Evolutionary conservation across 192 early-diverging fungal genomes (phyloP).

Genomic region (Pilaira anomala): DNA sequence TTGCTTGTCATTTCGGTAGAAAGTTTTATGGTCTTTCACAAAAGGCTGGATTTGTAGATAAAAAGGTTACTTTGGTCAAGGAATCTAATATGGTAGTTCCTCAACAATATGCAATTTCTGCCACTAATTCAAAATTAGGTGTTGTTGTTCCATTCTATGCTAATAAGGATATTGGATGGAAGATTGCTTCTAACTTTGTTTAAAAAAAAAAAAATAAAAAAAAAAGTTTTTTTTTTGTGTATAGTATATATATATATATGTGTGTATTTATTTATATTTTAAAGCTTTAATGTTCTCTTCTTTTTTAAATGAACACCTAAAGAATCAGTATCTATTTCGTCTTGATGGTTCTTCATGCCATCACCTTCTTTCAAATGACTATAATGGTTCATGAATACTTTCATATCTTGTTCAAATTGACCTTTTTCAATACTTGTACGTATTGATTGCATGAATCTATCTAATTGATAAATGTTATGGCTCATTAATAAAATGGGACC

Average conservation of each 20-base stretch:
- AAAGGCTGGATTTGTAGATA: conserved; percentile 41
- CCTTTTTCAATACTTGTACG: conserved; percentile 23
- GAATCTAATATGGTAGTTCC: conserved; percentile 47
- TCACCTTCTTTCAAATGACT: conserved; percentile 26
- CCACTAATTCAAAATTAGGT: conserved; percentile 41
- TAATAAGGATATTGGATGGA: conserved; percentile 63
- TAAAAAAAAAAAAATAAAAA: not conserved
- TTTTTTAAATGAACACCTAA: conserved; percentile 31
- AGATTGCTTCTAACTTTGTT: conserved; percentile 42
- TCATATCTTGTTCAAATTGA: conserved; percentile 19
- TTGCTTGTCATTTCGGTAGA: conserved; percentile 84
- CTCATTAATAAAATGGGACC: conserved; percentile 69
- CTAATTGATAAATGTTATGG: conserved; percentile 33
- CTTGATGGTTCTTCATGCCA: conserved; percentile 21
- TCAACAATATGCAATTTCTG: conserved; percentile 46
- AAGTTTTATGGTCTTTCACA: conserved; percentile 77
- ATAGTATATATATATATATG: not conserved
- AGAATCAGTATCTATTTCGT: conserved; percentile 27
- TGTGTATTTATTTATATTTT: conserved; percentile 5
- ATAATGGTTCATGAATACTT: conserved; percentile 29
- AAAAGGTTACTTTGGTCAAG: conserved; percentile 42
- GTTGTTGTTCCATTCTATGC: conserved; percentile 87
- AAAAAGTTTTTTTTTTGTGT: not conserved
- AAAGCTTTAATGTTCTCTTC: conserved; percentile 30
- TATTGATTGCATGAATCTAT: conserved; percentile 30